Evolutionary conservation across 78 protist species (phyloP), one percentile per base, ranked within the genome.

Genomic region (Monocercomonoides exilis): DNA sequence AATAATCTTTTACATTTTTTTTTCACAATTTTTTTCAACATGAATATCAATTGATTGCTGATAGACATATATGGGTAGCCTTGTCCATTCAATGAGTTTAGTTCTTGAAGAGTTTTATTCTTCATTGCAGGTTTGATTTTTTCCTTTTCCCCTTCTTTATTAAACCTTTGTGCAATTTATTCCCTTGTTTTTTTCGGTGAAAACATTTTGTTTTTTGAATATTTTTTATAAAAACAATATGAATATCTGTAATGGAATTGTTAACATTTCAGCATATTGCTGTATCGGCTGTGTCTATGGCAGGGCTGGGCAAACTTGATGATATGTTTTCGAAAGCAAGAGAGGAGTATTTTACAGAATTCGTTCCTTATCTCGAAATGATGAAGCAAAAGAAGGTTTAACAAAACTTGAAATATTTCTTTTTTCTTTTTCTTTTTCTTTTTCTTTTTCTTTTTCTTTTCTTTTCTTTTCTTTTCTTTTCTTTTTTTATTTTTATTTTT

Each of bases 91-190:
- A 33, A 89, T 96, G 89, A 44, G 92, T 1, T 91, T 95, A 64
- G 94, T 95, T 1, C 91, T 96, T 5, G 96, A 96, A 2, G 98
- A 96, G 77, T 96, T 96, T 44, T 96, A 96, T 81, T 4, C 1
- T 29, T 43, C 38, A 42, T 36, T 94, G 1, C 34, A 36, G 21
- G 91, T 84, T 54, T 3, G 35, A 35, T 32, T 54, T 11, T 21
- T 21, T 11, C 70, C 11, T 21, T 54, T 21, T 86, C 44, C 2
- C 77, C 0, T 5, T 34, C 1, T n/a, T n/a, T n/a, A n/a, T n/a
- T n/a, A n/a, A n/a, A 41, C 34, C 1, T 1, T 1, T 1, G 32
- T 29, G 46, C 0, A 45, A 1, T 29, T 43, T 42, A 41, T 36
- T 35, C 85, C 4, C 46, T 35, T 36, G 2, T 54, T 2, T 11